Conservation (phyloP, 2,329 filamentous ascomycete species). For the Mariannaea sp. region DNA sequence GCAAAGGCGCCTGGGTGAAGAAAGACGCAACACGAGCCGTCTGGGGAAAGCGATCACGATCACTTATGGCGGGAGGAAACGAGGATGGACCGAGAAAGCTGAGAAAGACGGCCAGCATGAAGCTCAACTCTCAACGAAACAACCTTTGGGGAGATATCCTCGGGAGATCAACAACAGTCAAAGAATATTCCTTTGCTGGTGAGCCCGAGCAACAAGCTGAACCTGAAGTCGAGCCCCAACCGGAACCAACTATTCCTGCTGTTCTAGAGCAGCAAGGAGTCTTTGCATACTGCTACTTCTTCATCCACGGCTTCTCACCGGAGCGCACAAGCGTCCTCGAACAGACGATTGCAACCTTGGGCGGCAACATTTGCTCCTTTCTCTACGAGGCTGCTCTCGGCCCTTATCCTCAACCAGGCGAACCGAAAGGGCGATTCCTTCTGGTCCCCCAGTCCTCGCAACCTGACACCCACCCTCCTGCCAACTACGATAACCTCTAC, state of each 20-base stretch:
- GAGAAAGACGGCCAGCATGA: slow-evolving; percentile 84
- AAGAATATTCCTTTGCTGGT: slow-evolving; percentile 42
- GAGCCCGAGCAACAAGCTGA: slow-evolving; percentile 26
- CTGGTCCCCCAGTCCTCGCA: slow-evolving; percentile 60
- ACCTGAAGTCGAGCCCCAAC: slow-evolving; percentile 13
- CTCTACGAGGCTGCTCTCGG: slow-evolving; percentile 47
- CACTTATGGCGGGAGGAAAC: slow-evolving; percentile 48
- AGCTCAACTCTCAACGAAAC: slow-evolving; percentile 77
- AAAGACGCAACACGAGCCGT: slow-evolving; percentile 52
- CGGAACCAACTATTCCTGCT: slow-evolving; percentile 15
- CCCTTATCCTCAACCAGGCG: slow-evolving; percentile 30
- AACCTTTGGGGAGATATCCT: slow-evolving; percentile 92
- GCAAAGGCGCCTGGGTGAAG: slow-evolving; percentile 73
- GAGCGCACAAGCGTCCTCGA: slow-evolving; percentile 55
- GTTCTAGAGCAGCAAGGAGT: slow-evolving; percentile 44
- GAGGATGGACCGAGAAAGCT: slow-evolving; percentile 77
- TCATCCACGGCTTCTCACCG: slow-evolving; percentile 62
- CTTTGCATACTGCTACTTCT: slow-evolving; percentile 62
- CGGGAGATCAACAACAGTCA: slow-evolving; percentile 48
- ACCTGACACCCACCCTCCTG: slow-evolving; percentile 49
- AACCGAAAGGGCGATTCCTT: slow-evolving; percentile 51
- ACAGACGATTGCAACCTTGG: slow-evolving; percentile 54
- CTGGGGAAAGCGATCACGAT: slow-evolving; percentile 64
- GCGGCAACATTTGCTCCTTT: slow-evolving; percentile 50
- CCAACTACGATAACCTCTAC: slow-evolving; percentile 47